Conservation (phyloP, 2,329 filamentous ascomycete species). For the Alternaria triticina region DNA sequence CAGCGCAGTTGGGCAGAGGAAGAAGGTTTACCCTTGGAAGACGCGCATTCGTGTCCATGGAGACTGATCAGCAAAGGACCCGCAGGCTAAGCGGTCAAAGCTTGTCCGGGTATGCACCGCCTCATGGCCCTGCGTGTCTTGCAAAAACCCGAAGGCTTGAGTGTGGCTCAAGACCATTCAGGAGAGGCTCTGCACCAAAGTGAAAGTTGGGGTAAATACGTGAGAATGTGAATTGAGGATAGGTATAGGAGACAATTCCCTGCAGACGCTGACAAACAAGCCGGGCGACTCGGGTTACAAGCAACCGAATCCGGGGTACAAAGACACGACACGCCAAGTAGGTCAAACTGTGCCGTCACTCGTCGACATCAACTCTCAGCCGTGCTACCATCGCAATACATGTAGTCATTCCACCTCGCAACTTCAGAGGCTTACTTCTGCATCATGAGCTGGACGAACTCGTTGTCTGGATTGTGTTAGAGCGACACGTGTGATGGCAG, state of each 20-base stretch:
- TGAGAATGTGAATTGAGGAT: conserved; percentile 15
- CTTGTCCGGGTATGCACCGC: conserved; percentile 20
- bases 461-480: conserved; percentile 54
- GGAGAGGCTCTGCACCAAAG: conserved; percentile 9
- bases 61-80: conserved; percentile 8
- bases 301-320: conserved; percentile 9
- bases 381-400: conserved; percentile 38
- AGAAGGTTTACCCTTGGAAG: not conserved
- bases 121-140: conserved; percentile 23
- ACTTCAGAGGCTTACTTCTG: conserved; percentile 53
- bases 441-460: conserved; percentile 64
- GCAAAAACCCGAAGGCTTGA: not conserved
- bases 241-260: conserved; percentile 12
- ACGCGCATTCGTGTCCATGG: not conserved
- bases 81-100: conserved; percentile 17
- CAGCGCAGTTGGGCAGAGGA: not conserved
- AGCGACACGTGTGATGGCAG: not conserved
- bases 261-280: conserved; percentile 5
- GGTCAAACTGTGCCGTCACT: conserved; percentile 24
- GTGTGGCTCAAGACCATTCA: conserved; percentile 10
- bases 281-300: conserved; percentile 6
- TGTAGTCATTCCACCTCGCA: conserved; percentile 36
- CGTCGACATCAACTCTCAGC: conserved; percentile 36
- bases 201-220: conserved; percentile 4
- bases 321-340: conserved; percentile 11